These are phyloP conservation scores for Fraxinus baroniana DNA, from an alignment of 305 asterid genomes.

Conservation along the genomic window DNA sequence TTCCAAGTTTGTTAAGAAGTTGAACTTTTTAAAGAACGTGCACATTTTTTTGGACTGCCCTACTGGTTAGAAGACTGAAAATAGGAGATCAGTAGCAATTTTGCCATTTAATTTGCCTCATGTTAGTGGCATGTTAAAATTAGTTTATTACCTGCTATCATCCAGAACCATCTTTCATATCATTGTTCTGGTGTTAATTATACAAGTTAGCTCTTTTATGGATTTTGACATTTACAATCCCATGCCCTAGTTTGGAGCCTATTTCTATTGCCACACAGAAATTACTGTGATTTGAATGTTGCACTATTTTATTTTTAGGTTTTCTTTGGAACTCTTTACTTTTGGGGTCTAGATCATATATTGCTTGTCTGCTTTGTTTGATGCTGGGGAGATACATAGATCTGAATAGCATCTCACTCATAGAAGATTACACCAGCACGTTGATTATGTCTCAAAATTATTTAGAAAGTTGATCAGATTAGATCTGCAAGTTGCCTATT, in stretches of 20 bases:
- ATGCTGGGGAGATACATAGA: background rate
- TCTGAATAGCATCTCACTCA: background rate
- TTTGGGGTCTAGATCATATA: background rate
- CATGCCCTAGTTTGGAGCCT: slow-evolving; percentile 17
- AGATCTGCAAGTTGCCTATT: background rate
- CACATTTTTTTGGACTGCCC: background rate
- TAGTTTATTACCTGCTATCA: background rate
- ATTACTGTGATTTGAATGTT: slow-evolving; percentile 4
- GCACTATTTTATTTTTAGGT: slow-evolving; percentile 5
- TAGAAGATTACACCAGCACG: background rate
- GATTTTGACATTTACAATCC: slow-evolving; percentile 10
- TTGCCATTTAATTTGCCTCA: slow-evolving; percentile 3
- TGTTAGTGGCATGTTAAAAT: slow-evolving; percentile 9
- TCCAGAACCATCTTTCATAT: background rate
- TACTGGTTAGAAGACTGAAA: slow-evolving; percentile 9
- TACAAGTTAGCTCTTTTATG: background rate
- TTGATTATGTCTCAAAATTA: background rate
- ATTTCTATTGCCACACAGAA: slow-evolving; percentile 5
- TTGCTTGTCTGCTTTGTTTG: background rate
- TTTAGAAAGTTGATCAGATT: slow-evolving; percentile 5
- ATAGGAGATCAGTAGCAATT: slow-evolving; percentile 5
- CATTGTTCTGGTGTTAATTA: background rate
- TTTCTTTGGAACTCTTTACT: slow-evolving; percentile 5
- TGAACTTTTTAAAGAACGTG: background rate
- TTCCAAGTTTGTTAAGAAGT: slow-evolving; percentile 15